These are phyloP conservation scores for Boechera retrofracta DNA, from an alignment of 345 rosid genomes.

Conservation along the genomic window DNA sequence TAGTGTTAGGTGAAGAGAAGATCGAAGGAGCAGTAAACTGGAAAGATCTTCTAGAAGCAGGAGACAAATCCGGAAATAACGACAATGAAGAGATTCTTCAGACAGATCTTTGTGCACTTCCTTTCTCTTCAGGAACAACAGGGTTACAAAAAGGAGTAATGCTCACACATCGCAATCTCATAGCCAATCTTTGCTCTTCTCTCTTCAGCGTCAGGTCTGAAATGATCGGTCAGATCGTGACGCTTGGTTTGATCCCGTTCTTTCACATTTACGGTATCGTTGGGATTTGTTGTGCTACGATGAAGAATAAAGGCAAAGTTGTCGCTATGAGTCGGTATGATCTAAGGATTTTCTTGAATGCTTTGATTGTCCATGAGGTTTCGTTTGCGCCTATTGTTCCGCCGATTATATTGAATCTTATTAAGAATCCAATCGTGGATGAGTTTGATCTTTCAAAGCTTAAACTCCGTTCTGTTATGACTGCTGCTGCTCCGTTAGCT, in stretches of 20 bases:
- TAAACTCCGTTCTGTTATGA: conserved; percentile 79
- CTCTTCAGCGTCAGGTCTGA: conserved; percentile 77
- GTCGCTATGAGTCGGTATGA: conserved; percentile 82
- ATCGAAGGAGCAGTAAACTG: conserved; percentile 68
- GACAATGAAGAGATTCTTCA: conserved; percentile 53
- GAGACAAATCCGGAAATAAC: conserved; percentile 54
- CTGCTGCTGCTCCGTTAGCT: conserved; percentile 91
- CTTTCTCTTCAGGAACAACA: conserved; percentile 98
- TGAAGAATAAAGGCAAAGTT: conserved; percentile 90
- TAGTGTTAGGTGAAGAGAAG: conserved; percentile 61
- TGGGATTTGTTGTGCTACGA: conserved; percentile 88
- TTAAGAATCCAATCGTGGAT: conserved; percentile 82
- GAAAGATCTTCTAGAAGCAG: conserved; percentile 79
- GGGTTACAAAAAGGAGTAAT: conserved; percentile 92
- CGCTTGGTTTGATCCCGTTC: conserved; percentile 83
- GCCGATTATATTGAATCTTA: conserved; percentile 74
- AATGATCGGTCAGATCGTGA: conserved; percentile 62
- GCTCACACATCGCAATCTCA: conserved; percentile 82
- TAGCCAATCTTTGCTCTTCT: conserved; percentile 85
- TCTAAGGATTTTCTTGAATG: conserved; percentile 68
- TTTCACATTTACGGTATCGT: conserved; percentile 89
- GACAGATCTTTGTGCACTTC: conserved; percentile 86
- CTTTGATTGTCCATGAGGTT: conserved; percentile 73
- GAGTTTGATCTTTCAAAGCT: conserved; percentile 84
- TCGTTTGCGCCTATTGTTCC: conserved; percentile 94